Evolutionary conservation across 2,329 filamentous ascomycete genomes (phyloP).

Genomic region (Penicillium hordei): DNA sequence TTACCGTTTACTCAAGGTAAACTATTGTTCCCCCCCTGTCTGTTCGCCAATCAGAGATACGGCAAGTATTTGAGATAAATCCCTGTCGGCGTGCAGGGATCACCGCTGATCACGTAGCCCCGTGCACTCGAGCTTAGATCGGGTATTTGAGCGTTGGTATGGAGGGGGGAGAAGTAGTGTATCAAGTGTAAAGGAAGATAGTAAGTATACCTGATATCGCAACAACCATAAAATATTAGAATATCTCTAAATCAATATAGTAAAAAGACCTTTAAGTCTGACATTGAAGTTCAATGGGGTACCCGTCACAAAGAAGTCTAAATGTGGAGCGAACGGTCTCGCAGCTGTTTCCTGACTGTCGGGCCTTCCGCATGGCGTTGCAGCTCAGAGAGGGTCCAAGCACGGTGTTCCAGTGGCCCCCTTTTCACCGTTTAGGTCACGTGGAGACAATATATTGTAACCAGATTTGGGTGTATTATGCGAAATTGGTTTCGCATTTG

Average conservation of each 20-base stretch:
- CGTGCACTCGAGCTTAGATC: conserved; percentile 21
- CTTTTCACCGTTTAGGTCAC: conserved; percentile 14
- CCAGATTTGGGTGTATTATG: neutral
- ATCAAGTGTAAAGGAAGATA: neutral
- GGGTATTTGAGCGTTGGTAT: conserved; percentile 11
- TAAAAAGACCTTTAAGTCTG: too few species aligned
- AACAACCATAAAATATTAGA: neutral
- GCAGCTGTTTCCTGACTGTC: conserved; percentile 40
- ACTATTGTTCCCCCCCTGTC: conserved; percentile 19
- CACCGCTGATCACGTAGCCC: conserved; percentile 25
- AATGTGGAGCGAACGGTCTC: conserved; percentile 38
- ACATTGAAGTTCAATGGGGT: neutral
- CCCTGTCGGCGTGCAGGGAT: conserved; percentile 31
- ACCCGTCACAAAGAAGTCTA: conserved; percentile 3
- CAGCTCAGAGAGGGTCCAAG: conserved; percentile 25
- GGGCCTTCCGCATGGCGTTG: conserved; percentile 30
- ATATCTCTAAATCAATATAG: neutral
- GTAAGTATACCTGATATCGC: neutral
- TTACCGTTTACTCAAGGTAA: conserved; percentile 1
- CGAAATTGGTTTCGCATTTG: neutral
- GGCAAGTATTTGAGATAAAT: conserved; percentile 39
- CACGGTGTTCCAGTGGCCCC: conserved; percentile 8
- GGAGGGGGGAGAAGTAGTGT: neutral
- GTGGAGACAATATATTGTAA: conserved; percentile 5
- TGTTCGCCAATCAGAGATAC: conserved; percentile 30